Evolutionary conservation across 495 filamentous ascomycete species (phyloP).

Genomic region (Apodospora peruviana): DNA sequence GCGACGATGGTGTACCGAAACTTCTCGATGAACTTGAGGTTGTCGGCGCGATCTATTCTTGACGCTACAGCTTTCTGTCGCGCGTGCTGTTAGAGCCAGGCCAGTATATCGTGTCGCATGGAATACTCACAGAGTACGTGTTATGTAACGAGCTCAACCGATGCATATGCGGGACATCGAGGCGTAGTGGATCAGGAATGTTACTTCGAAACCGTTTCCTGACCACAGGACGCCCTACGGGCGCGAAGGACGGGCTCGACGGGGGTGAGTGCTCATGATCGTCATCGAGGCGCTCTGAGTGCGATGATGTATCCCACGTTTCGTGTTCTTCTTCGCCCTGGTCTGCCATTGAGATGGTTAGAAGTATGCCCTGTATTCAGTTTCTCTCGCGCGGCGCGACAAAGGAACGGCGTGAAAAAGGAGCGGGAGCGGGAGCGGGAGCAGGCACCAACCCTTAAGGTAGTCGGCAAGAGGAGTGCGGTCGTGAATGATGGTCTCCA

Average conservation of each 20-base stretch:
- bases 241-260: slow-evolving; percentile 62
- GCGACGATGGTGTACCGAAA: slow-evolving; percentile 95
- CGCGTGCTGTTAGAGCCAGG: background rate
- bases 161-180: slow-evolving; percentile 42
- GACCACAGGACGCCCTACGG: slow-evolving; percentile 63
- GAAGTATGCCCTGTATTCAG: background rate
- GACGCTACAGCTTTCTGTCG: slow-evolving; percentile 57
- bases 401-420: background rate
- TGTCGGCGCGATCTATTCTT: slow-evolving; percentile 74
- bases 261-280: slow-evolving; percentile 38
- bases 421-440: background rate
- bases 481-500: slow-evolving; percentile 91
- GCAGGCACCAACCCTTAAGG: slow-evolving; percentile 67
- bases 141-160: slow-evolving; percentile 29
- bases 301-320: slow-evolving; percentile 32
- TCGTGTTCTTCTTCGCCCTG: slow-evolving; percentile 36
- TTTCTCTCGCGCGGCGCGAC: background rate
- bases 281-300: slow-evolving; percentile 38
- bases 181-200: slow-evolving; percentile 55
- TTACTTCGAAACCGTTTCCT: slow-evolving; percentile 61
- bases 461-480: slow-evolving; percentile 89
- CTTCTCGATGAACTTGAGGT: slow-evolving; percentile 84
- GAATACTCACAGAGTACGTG: slow-evolving; percentile 19
- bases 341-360: slow-evolving; percentile 18
- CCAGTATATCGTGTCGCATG: background rate